Conservation (phyloP, 129 eudicot species). For the Flaveria robusta region DNA sequence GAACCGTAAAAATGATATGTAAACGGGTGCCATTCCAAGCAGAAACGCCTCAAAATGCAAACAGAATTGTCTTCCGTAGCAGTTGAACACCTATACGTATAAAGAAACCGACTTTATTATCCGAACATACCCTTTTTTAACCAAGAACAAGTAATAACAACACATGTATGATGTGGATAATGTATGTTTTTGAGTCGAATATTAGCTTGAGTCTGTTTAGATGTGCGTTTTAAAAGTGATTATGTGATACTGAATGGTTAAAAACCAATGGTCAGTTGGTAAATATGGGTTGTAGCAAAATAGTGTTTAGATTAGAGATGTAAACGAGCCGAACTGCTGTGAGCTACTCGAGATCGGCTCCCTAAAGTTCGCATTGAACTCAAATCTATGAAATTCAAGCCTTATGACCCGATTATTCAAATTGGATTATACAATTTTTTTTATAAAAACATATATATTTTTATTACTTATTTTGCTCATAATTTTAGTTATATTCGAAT, state of each 20-base stretch:
- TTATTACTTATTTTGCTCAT: no score
- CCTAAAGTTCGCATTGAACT: no score
- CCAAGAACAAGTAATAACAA: neutral
- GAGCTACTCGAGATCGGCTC: no score
- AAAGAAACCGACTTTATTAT: neutral
- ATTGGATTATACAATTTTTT: no score
- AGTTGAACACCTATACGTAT: slow-evolving; percentile 72
- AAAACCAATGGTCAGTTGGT: neutral
- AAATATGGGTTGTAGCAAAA: neutral
- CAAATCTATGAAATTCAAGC: no score
- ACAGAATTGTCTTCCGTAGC: slow-evolving; percentile 78
- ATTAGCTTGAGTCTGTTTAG: neutral
- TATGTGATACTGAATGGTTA: neutral
- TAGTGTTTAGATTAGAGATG: neutral
- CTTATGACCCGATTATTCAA: no score
- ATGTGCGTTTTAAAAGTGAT: neutral
- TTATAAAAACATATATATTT: no score
- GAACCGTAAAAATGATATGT: slow-evolving; percentile 77
- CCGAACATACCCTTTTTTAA: neutral
- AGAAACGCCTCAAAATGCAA: slow-evolving; percentile 90
- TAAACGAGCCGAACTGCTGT: no score
- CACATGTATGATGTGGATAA: neutral
- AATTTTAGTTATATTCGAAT: no score
- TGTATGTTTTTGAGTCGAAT: neutral
- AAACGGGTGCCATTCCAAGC: slow-evolving; percentile 86